Percentiles rank a stretch among this genome's conserved stretches.
Evolutionary conservation across 164 flowering plant genomes (phyloP).

Genomic region (Akebia trifoliata): DNA sequence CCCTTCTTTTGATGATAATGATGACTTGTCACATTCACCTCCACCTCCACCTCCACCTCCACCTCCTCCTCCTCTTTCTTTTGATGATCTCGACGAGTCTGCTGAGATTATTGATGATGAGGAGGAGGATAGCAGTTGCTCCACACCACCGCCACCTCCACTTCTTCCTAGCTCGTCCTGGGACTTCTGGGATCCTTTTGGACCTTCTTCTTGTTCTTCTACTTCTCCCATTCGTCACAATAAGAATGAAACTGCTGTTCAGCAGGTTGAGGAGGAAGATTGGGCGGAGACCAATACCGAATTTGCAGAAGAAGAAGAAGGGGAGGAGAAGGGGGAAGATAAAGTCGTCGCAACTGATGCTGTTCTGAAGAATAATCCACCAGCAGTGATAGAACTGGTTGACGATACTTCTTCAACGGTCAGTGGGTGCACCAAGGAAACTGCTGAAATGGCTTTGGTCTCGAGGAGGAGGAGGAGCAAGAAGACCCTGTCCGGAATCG

Average conservation of each 20-base stretch:
- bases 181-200: conserved; percentile 58
- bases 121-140: neutral
- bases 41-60: conserved; percentile 54
- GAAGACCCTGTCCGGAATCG: conserved; percentile 50
- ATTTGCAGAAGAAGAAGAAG: conserved; percentile 49
- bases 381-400: conserved; percentile 26
- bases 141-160: conserved; percentile 53
- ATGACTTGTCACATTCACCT: conserved; percentile 41
- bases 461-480: conserved; percentile 44
- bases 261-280: conserved; percentile 55
- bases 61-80: conserved; percentile 57
- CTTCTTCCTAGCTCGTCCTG: conserved; percentile 37
- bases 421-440: conserved; percentile 48
- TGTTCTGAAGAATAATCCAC: conserved; percentile 25
- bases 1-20: conserved; percentile 18
- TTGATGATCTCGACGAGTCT: conserved; percentile 28
- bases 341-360: conserved; percentile 16
- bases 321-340: conserved; percentile 10
- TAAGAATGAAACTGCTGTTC: conserved; percentile 23
- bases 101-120: neutral
- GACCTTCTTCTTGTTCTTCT: conserved; percentile 17
- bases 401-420: conserved; percentile 54
- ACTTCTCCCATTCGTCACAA: conserved; percentile 1
- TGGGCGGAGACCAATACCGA: conserved; percentile 72
- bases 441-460: conserved; percentile 44